Percentiles rank a stretch among this genome's conserved stretches.
Conservation (phyloP, 768 basidiomycete genomes). For the Russula vinacea region DNA sequence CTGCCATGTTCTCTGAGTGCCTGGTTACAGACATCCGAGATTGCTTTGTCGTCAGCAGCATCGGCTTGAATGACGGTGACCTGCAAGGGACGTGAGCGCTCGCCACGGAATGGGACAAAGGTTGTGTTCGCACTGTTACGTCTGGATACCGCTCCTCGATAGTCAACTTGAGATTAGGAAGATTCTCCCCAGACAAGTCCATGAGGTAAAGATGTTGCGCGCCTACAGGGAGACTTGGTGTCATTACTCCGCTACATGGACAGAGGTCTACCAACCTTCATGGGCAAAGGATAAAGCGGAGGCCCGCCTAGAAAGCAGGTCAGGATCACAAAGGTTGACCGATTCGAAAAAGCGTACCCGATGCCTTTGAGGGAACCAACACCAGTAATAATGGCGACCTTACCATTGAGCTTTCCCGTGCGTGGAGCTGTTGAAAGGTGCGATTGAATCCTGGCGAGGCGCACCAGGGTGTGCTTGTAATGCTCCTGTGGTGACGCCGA, state of each 20-base stretch:
- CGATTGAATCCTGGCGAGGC: conserved; percentile 63
- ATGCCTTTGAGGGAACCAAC: conserved; percentile 86
- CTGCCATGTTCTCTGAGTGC: conserved; percentile 79
- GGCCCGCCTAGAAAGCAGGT: conserved; percentile 52
- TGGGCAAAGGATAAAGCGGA: conserved; percentile 71
- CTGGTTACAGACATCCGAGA: conserved; percentile 63
- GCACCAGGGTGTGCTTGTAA: conserved; percentile 57
- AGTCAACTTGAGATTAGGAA: conserved; percentile 67
- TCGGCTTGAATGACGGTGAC: conserved; percentile 77
- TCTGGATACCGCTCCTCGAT: conserved; percentile 67
- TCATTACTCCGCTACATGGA: not conserved
- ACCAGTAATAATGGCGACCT: conserved; percentile 86
- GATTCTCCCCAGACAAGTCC: conserved; percentile 62
- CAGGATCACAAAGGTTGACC: not conserved
- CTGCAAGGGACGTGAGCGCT: conserved; percentile 41
- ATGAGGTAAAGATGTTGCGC: conserved; percentile 75
- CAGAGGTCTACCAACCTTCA: conserved; percentile 52
- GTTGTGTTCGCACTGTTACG: conserved; percentile 60
- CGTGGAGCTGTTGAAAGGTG: conserved; percentile 59
- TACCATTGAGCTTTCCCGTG: conserved; percentile 58
- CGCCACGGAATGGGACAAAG: not conserved
- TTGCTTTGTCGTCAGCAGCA: conserved; percentile 72
- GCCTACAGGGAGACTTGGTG: conserved; percentile 43
- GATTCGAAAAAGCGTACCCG: conserved; percentile 53
- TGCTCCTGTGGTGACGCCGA: conserved; percentile 43